A percentile compares a stretch with the other conserved stretches of the same genome.
phyloP scores from a whole-genome alignment of 208 protist genomes.

The Wallacemonas sp. region DNA sequence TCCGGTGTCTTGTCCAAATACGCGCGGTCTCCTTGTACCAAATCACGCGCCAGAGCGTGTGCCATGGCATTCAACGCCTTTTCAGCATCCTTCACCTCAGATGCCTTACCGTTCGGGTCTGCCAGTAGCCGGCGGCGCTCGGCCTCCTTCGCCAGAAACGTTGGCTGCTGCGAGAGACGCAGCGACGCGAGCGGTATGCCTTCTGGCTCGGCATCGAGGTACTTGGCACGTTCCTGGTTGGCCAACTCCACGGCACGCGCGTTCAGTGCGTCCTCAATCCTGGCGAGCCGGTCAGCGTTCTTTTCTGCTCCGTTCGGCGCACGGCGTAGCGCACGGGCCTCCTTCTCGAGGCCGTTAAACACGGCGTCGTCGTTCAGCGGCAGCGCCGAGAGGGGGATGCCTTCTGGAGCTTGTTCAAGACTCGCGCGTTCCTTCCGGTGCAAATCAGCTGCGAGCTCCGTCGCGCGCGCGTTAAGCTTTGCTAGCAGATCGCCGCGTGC shows the following conservation, averaged over 20 bases:
- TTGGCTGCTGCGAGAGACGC: slow-evolving; percentile 22
- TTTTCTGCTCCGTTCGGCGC: slow-evolving; percentile 6
- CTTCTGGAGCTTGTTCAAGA: slow-evolving; percentile 39
- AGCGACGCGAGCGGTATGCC: slow-evolving; percentile 40
- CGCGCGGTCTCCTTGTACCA: slow-evolving; percentile 33
- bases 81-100: slow-evolving; percentile 25
- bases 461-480: slow-evolving; percentile 51
- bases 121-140: slow-evolving; percentile 15
- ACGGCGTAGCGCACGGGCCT: slow-evolving; percentile 30
- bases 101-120: slow-evolving; percentile 14
- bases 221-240: slow-evolving; percentile 24
- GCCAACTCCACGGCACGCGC: slow-evolving; percentile 40
- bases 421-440: slow-evolving; percentile 28
- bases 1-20: slow-evolving; percentile 39
- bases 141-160: slow-evolving; percentile 33
- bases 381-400: slow-evolving; percentile 45
- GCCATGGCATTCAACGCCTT: slow-evolving; percentile 40
- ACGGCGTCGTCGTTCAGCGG: slow-evolving; percentile 47
- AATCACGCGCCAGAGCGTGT: slow-evolving; percentile 27
- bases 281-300: slow-evolving; percentile 19
- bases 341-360: slow-evolving; percentile 40
- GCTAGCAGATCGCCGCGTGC: slow-evolving; percentile 10
- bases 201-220: slow-evolving; percentile 23
- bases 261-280: slow-evolving; percentile 39
- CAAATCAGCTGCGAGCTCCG: slow-evolving; percentile 33